Evolutionary conservation across 2,329 filamentous ascomycete genomes (phyloP).

Genomic region (Paecilomyces variotii): DNA sequence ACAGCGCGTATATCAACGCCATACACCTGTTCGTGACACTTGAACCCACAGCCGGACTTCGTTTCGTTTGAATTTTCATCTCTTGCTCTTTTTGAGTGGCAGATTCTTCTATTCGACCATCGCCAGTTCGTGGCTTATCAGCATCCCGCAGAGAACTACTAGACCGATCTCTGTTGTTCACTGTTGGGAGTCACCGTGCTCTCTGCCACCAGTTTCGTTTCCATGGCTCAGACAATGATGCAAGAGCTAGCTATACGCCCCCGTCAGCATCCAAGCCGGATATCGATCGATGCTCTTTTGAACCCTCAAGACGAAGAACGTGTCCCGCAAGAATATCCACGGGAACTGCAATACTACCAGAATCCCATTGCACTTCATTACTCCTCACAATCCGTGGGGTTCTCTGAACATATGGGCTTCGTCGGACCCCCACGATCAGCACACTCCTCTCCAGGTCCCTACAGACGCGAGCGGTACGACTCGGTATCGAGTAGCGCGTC

Average conservation of each 20-base stretch:
- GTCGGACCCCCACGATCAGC: background rate
- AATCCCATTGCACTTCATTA: background rate
- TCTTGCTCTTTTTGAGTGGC: background rate
- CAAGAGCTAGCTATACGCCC: background rate
- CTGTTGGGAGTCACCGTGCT: background rate
- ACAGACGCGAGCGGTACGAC: slow-evolving; percentile 32
- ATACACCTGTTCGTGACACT: background rate
- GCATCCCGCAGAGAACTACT: background rate
- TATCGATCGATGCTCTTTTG: slow-evolving; percentile 9
- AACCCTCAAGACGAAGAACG: slow-evolving; percentile 4
- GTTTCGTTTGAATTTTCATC: background rate
- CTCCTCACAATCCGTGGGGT: background rate
- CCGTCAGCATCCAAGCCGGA: slow-evolving; percentile 2
- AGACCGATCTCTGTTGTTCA: background rate
- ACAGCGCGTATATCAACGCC: background rate
- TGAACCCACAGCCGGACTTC: background rate
- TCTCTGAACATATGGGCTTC: slow-evolving; percentile 1
- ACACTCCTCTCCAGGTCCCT: slow-evolving; percentile 27
- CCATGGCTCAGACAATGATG: background rate
- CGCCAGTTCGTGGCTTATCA: background rate
- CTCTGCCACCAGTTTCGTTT: background rate
- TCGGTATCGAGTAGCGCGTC: slow-evolving; percentile 35
- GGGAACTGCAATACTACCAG: slow-evolving; percentile 1
- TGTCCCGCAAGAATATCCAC: background rate
- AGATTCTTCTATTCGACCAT: background rate